A percentile compares a stretch with the other conserved stretches of the same genome.
Conservation (phyloP, 1,284 basidiomycete species). For the Afroboletus lepidellus region DNA sequence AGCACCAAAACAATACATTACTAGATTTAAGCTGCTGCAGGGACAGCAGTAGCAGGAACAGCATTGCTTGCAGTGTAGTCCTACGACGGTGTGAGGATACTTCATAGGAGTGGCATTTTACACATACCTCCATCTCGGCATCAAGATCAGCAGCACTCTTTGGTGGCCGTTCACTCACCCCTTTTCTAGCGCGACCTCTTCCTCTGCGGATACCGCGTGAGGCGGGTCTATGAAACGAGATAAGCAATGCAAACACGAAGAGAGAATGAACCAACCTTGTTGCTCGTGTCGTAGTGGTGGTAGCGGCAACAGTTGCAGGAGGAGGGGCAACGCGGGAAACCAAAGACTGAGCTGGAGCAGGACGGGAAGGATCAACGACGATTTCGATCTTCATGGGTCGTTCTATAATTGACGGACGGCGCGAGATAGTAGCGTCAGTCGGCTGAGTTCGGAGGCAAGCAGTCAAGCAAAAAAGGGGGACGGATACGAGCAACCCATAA, state of each 20-base stretch:
- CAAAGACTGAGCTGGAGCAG: conserved; percentile 60
- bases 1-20: background rate
- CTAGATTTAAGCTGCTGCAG: conserved; percentile 32
- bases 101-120: background rate
- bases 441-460: conserved; percentile 53
- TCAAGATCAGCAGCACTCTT: conserved; percentile 76
- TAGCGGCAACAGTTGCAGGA: conserved; percentile 30
- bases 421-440: conserved; percentile 53
- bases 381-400: conserved; percentile 99
- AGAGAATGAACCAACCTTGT: conserved; percentile 44
- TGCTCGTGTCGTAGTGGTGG: conserved; percentile 28
- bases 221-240: conserved; percentile 14
- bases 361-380: conserved; percentile 82
- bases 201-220: conserved; percentile 53
- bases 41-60: conserved; percentile 40
- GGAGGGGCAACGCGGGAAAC: conserved; percentile 69
- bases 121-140: conserved; percentile 79
- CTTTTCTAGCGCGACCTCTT: conserved; percentile 60
- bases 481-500: conserved; percentile 34
- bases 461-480: conserved; percentile 44
- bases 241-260: conserved; percentile 9
- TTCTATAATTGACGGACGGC: conserved; percentile 57
- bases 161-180: conserved; percentile 57
- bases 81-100: conserved; percentile 34
- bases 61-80: conserved; percentile 67